Conservation (phyloP, 495 filamentous ascomycete species). For the Trichoderma gamsii region DNA sequence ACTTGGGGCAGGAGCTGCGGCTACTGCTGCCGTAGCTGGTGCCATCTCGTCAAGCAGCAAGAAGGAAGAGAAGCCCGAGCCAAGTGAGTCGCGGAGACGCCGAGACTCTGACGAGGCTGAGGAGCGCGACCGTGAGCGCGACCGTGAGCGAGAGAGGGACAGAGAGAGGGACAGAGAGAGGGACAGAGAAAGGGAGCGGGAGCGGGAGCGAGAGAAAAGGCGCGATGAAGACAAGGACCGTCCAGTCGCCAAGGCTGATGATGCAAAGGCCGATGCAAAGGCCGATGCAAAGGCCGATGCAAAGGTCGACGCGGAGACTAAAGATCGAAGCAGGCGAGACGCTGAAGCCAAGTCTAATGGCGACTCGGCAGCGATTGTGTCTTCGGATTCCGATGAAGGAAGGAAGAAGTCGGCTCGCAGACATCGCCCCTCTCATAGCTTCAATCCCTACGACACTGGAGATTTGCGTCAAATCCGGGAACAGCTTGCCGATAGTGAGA, state of each 20-base stretch:
- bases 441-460: conserved; percentile 47
- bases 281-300: too few relatives aligned
- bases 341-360: conserved; percentile 26
- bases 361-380: conserved; percentile 20
- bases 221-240: neutral
- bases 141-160: too few relatives aligned
- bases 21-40: conserved; percentile 23
- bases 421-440: conserved; percentile 31
- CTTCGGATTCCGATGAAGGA: conserved; percentile 22
- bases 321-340: conserved; percentile 20
- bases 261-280: too few relatives aligned
- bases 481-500: conserved; percentile 29
- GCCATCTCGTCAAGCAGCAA: conserved; percentile 30
- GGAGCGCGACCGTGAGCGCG: neutral
- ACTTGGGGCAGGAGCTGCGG: conserved; percentile 29
- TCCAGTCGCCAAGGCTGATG: neutral
- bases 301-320: conserved; percentile 7
- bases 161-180: too few relatives aligned
- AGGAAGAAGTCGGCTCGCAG: conserved; percentile 25
- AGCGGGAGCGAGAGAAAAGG: too few relatives aligned
- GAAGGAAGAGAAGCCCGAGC: conserved; percentile 28
- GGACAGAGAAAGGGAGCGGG: too few relatives aligned
- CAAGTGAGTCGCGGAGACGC: conserved; percentile 17
- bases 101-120: conserved; percentile 6
- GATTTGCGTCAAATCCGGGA: conserved; percentile 43